Base-by-base conservation (phyloP, 176 grass and related monocot species). In the Juncus effusus region DNA sequence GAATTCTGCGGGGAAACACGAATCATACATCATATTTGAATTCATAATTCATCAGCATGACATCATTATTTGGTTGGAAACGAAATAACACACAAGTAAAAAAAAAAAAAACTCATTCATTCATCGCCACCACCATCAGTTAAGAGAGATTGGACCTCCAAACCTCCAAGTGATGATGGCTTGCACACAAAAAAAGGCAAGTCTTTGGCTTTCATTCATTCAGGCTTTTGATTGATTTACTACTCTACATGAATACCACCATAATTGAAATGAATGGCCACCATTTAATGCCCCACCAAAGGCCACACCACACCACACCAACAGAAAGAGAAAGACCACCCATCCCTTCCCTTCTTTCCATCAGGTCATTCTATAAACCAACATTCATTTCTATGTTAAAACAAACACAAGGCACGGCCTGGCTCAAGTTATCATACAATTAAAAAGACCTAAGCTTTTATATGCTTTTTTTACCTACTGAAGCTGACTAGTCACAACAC, bases 311-410 rank as follows among this genome's bases (percentile, higher is more conserved):
- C n/a, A 69, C 51, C 50, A 58, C 44, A 9, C 6, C 9, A 47
- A 47, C 44, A 58, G 54, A 53, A 72, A 44, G 55, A 81, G 65
- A 72, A 89, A 84, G 78, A 84, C 80, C 88, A 93, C 85, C 94
- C 80, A 80, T 72, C 90, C 90, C 95, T 84, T 85, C 94, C 80
- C 80, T 72, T 85, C 90, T 88, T 84, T 85, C 83, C 95, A 99
- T 72, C 78, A 73, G 78, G 67, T 87, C 69, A 56, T 90, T 80
- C 80, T 76, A 82, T 82, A 85, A 99, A 99, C 94, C 69, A 99
- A 99, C 80, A 99, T 47, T 47, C 9, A 28, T 89, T 83, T 86
- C 83, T 87, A 84, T 86, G 89, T 99, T 84, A 99, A 91, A 86
- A 28, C 19, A 28, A 85, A 84, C 78, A 76, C 72, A 84, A 61